Evolutionary conservation across 768 basidiomycete species (phyloP), one percentile per base, ranked within the genome.

Genomic region (Tulasnella sp.): DNA sequence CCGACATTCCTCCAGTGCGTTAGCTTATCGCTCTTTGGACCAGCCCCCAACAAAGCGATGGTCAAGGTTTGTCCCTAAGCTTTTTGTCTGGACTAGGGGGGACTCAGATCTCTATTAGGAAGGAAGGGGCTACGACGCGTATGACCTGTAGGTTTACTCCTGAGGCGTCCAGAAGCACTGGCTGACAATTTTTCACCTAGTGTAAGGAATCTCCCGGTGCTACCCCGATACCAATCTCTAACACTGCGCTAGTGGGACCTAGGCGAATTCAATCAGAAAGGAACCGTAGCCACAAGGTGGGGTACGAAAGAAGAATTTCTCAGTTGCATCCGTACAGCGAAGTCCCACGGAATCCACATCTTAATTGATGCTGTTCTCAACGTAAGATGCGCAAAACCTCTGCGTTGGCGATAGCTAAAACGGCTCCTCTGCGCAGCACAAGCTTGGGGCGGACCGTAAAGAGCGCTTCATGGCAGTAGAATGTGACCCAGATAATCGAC

Each of bases 331-430:
- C 86, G 88, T 80, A 85, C 86, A n/a, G 96, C 96, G 2, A 89
- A 88, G 82, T 86, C 88, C 80, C 88, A 90, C 81, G 91, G 91
- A 7, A 89, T 98, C 24, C 91, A 93, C 81, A 88, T 95, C 48
- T 85, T 95, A 36, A 91, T 96, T 73, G 96, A 97, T 82, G 95
- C 95, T 0, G 94, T 98, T 4, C 87, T 98, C 80, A 97, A 97
- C 85, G 96, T 96, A 81, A 71, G 39, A 44, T 78, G 16, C 38
- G 19, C 39, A 56, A 6, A 36, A 72, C 74, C 19, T 46, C n/a
- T 6, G 8, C 40, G 73, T 36, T 62, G 48, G 39, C 52, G 21
- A 56, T 24, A 19, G 68, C 10, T 36, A 62, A 46, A 36, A 52
- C 8, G 12, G 34, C 74, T 27, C 21, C 56, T 72, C 44, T 42